These are phyloP conservation scores for Thymus mandschuricus DNA, from an alignment of 257 asterid genomes.

Conservation along the genomic window DNA sequence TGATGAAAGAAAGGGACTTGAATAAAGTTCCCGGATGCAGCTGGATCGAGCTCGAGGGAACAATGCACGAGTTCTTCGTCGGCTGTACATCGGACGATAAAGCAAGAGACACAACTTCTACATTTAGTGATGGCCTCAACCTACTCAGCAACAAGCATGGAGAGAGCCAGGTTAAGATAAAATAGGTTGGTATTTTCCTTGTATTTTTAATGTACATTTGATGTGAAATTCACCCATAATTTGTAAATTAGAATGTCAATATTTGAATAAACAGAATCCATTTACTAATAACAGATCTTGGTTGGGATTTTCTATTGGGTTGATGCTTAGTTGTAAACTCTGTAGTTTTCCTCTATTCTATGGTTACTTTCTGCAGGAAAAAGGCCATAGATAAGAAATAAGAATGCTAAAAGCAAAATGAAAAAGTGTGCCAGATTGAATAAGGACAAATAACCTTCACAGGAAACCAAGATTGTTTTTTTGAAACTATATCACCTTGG, in stretches of 20 bases:
- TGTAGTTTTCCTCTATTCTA: not conserved
- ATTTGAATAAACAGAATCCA: conserved; percentile 1
- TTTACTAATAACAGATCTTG: not conserved
- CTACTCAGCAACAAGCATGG: conserved; percentile 11
- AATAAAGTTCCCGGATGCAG: conserved; percentile 79
- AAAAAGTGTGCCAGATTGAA: conserved; percentile 6
- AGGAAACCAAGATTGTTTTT: conserved; percentile 21
- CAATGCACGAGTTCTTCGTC: conserved; percentile 70
- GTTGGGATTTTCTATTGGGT: not conserved
- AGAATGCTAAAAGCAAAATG: not conserved
- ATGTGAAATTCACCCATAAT: conserved; percentile 24
- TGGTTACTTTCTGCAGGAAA: not conserved
- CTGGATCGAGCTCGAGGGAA: conserved; percentile 83
- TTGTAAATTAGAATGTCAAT: conserved; percentile 35
- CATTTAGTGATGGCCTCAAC: conserved; percentile 19
- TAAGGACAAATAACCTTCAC: conserved; percentile 40
- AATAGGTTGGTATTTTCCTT: not conserved
- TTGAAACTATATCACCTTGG: conserved; percentile 33
- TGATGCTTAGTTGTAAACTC: not conserved
- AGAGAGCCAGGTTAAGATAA: conserved; percentile 15
- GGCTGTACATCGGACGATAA: conserved; percentile 55
- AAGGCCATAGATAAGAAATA: not conserved
- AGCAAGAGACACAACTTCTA: conserved; percentile 42
- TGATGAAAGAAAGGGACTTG: conserved; percentile 66
- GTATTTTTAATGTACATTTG: conserved; percentile 21